Evolutionary conservation across 768 basidiomycete genomes (phyloP).

Genomic region (Butyriboletus loyo): DNA sequence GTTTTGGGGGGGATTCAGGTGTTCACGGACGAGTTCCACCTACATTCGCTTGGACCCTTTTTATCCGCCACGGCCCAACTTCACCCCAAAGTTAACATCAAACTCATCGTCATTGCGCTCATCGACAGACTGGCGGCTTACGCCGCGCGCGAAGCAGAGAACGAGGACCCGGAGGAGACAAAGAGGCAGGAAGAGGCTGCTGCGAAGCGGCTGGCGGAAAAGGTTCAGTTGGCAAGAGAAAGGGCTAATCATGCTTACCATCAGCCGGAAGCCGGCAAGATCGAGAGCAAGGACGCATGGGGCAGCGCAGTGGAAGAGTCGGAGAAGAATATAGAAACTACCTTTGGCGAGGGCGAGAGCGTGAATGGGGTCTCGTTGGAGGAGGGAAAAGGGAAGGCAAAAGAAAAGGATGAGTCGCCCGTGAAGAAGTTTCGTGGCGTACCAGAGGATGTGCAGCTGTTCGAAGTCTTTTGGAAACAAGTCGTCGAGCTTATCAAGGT

Average conservation of each 20-base stretch:
- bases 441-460: slow-evolving; percentile 91
- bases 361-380: slow-evolving; percentile 23
- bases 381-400: slow-evolving; percentile 46
- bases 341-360: background rate
- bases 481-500: slow-evolving; percentile 98
- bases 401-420: slow-evolving; percentile 54
- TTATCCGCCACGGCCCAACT: slow-evolving; percentile 93
- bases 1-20: slow-evolving; percentile 51
- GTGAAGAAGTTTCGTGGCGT: slow-evolving; percentile 91
- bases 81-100: slow-evolving; percentile 98
- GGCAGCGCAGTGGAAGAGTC: slow-evolving; percentile 20
- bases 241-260: slow-evolving; percentile 52
- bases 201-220: slow-evolving; percentile 81
- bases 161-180: slow-evolving; percentile 91
- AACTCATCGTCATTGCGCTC: slow-evolving; percentile 94
- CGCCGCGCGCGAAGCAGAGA: slow-evolving; percentile 96
- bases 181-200: slow-evolving; percentile 93
- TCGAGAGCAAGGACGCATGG: slow-evolving; percentile 29
- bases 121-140: slow-evolving; percentile 96
- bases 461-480: slow-evolving; percentile 99
- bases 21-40: slow-evolving; percentile 97
- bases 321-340: slow-evolving; percentile 13
- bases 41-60: slow-evolving; percentile 94
- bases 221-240: slow-evolving; percentile 71
- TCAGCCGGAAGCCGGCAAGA: slow-evolving; percentile 21